Evolutionary conservation across 2,329 filamentous ascomycete genomes (phyloP).

Genomic region (Rutstroemia sp.): DNA sequence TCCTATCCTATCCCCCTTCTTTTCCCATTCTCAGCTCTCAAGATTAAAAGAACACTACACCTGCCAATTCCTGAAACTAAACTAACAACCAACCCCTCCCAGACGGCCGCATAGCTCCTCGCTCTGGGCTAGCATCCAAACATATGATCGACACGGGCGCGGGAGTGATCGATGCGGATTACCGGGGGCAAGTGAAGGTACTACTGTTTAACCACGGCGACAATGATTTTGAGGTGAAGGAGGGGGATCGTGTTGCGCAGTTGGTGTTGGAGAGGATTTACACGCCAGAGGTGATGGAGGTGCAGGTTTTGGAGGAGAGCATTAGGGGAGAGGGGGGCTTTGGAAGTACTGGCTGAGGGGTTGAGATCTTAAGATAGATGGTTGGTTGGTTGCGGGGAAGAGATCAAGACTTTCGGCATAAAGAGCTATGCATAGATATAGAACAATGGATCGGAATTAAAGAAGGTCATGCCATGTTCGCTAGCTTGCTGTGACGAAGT

Average conservation of each 20-base stretch:
- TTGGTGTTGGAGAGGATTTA: conserved; percentile 90
- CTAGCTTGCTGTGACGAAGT: background rate
- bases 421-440: background rate
- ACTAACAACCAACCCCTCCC: background rate
- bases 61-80: background rate
- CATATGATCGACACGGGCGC: conserved; percentile 95
- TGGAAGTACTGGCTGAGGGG: conserved; percentile 65
- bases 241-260: conserved; percentile 89
- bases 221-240: conserved; percentile 69
- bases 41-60: background rate
- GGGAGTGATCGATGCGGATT: conserved; percentile 96
- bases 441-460: background rate
- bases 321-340: conserved; percentile 87
- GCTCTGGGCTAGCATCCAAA: conserved; percentile 86
- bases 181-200: conserved; percentile 88
- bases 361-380: background rate
- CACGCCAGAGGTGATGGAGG: conserved; percentile 86
- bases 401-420: background rate
- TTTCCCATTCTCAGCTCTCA: too few species aligned
- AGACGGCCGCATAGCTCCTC: conserved; percentile 87
- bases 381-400: background rate
- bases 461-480: background rate
- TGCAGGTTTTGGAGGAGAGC: conserved; percentile 81
- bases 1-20: background rate
- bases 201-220: conserved; percentile 91